Base-by-base conservation (phyloP, 306 rosid species). In the Fagus crenata region DNA sequence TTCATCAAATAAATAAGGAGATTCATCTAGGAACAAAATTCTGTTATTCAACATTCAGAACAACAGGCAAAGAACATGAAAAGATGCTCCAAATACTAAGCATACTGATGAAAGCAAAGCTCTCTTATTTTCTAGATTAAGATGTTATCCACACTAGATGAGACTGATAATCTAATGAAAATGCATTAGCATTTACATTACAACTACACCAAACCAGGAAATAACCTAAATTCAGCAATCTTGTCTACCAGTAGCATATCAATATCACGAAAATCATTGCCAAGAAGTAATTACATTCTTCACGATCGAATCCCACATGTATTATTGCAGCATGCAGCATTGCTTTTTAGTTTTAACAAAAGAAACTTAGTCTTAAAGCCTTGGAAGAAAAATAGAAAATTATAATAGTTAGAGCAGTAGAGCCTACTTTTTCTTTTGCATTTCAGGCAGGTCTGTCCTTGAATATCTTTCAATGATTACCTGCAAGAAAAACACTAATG, bases 351-450 rank as follows among this genome's bases (percentile, higher is more conserved):
- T 22, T 22, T 53, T 56, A 75, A 56, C 33, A 75, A 41, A 70
- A 67, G 13, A 73, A 17, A 83, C 60, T 59, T 51, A 7, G 31
- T 49, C 28, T 39, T 33, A 9, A 39, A 75, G 54, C 74, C 56
- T 28, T 40, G 28, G 41, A 71, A 78, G 75, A 69, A 43, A 81
- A 43, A 61, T 70, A 67, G 75, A 69, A 43, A 84, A 73, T 69
- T 70, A 67, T 39, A 60, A 2, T 28, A 63, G 43, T 6, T 17
- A 61, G 73, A 80, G 73, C 84, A 5, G 9, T 17, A 69, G 73
- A 80, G 73, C 87, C 60, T 78, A 80, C 85, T 84, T 87, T 77
- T 87, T 84, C 86, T 87, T 87, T 60, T 87, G 88, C 86, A 87
- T 58, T 78, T 75, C 85, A 33, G 89, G 87, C 41, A 86, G 70